Evolutionary conservation across 805 yeast genomes (phyloP).

Genomic region (Wickerhamomyces mucosus): DNA sequence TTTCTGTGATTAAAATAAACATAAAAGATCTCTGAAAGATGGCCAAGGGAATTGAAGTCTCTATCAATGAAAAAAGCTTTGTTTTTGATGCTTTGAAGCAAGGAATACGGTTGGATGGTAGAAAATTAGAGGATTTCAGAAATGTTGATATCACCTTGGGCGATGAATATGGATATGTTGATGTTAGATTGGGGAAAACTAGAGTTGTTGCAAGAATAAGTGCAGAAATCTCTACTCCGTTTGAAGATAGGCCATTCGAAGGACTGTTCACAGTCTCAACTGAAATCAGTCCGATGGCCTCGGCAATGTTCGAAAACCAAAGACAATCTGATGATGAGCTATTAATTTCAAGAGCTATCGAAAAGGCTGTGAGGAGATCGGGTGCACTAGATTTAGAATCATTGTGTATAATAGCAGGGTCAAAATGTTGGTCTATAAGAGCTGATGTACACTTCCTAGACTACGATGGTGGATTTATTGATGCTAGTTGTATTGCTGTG

Average conservation of each 20-base stretch:
- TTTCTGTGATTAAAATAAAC: slow-evolving; percentile 1
- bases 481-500: slow-evolving; percentile 84
- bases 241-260: slow-evolving; percentile 88
- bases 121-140: slow-evolving; percentile 56
- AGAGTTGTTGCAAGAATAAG: slow-evolving; percentile 61
- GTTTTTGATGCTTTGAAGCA: slow-evolving; percentile 53
- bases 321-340: slow-evolving; percentile 73
- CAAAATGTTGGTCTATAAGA: slow-evolving; percentile 82
- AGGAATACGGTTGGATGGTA: slow-evolving; percentile 59
- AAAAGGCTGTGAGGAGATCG: slow-evolving; percentile 84
- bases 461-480: slow-evolving; percentile 89
- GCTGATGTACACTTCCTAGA: slow-evolving; percentile 86
- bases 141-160: slow-evolving; percentile 57
- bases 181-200: slow-evolving; percentile 71
- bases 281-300: slow-evolving; percentile 86
- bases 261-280: slow-evolving; percentile 79
- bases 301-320: slow-evolving; percentile 68
- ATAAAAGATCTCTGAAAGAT: too few species aligned
- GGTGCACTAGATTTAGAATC: slow-evolving; percentile 88
- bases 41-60: slow-evolving; percentile 54
- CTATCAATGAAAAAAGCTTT: slow-evolving; percentile 55
- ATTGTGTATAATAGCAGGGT: slow-evolving; percentile 83
- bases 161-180: slow-evolving; percentile 71
- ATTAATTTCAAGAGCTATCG: slow-evolving; percentile 71
- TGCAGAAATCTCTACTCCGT: slow-evolving; percentile 70